phyloP scores from a whole-genome alignment of 2,329 filamentous ascomycete species.

The Scedosporium apiospermum region DNA sequence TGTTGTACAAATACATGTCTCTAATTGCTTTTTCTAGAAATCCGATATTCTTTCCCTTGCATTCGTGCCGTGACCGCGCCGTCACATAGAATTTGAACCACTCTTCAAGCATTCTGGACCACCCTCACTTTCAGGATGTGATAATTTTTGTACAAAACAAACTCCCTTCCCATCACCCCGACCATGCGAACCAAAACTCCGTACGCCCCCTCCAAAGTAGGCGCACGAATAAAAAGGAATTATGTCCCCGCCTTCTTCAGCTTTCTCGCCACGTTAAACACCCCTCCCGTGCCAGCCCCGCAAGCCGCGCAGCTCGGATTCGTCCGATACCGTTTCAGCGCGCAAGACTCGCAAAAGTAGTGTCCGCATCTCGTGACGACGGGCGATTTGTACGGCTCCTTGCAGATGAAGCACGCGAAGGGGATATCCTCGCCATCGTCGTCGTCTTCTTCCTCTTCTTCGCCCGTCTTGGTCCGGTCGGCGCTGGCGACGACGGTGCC shows the following conservation, averaged over 20 bases:
- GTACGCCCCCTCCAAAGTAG: background rate
- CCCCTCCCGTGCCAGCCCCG: conserved; percentile 73
- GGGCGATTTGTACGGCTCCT: conserved; percentile 65
- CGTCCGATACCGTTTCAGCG: conserved; percentile 75
- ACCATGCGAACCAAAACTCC: too few species aligned
- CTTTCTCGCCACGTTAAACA: conserved; percentile 82
- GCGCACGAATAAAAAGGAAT: background rate
- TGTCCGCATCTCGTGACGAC: conserved; percentile 87
- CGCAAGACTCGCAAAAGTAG: conserved; percentile 91
- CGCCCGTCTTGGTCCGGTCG: conserved; percentile 28
- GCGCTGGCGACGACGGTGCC: conserved; percentile 55
- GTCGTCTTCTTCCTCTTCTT: conserved; percentile 35
- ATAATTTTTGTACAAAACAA: too few species aligned
- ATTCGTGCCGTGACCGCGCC: too few species aligned
- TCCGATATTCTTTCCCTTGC: too few species aligned
- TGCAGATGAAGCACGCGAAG: conserved; percentile 83
- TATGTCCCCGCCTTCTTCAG: conserved; percentile 46
- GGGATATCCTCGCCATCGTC: conserved; percentile 76
- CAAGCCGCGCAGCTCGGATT: conserved; percentile 83
- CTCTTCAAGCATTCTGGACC: too few species aligned
- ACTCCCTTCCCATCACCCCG: too few species aligned
- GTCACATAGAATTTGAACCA: too few species aligned
- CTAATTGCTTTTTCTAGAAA: too few species aligned
- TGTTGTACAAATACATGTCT: too few species aligned
- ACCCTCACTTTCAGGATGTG: too few species aligned